Conservation (phyloP, 257 asterid genomes). For the Solanum stenotomum region DNA sequence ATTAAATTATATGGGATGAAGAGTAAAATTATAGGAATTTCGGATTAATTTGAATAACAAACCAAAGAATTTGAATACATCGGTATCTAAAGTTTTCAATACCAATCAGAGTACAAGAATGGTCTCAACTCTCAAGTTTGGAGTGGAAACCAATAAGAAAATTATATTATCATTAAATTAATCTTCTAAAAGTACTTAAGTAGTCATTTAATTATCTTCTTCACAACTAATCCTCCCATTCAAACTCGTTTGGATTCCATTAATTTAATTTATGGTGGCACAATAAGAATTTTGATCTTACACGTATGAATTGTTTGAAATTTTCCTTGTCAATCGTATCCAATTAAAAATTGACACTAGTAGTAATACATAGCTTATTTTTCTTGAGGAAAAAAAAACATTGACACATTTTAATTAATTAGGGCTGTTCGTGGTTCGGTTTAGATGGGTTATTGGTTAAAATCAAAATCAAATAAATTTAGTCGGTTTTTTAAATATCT, state of each 20-base stretch:
- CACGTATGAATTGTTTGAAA: background rate
- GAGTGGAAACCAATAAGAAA: background rate
- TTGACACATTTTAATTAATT: background rate
- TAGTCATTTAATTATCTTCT: background rate
- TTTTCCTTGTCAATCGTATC: background rate
- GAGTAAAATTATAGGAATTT: background rate
- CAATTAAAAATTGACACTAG: background rate
- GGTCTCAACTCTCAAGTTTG: background rate
- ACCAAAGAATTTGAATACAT: background rate
- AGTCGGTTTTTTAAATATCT: too few species aligned
- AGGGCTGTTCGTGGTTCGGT: too few species aligned
- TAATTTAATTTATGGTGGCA: background rate
- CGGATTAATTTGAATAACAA: background rate
- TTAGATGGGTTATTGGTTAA: too few species aligned
- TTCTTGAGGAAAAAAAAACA: background rate
- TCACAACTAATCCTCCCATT: background rate
- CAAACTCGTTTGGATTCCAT: background rate
- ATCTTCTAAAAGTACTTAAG: background rate
- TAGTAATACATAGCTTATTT: background rate
- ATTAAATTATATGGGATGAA: background rate
- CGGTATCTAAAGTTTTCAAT: background rate
- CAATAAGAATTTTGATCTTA: background rate
- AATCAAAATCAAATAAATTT: accelerated
- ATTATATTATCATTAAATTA: background rate
- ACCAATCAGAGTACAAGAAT: background rate